These are phyloP conservation scores for Acer negundo DNA, from an alignment of 345 rosid species.

Conservation along the genomic window DNA sequence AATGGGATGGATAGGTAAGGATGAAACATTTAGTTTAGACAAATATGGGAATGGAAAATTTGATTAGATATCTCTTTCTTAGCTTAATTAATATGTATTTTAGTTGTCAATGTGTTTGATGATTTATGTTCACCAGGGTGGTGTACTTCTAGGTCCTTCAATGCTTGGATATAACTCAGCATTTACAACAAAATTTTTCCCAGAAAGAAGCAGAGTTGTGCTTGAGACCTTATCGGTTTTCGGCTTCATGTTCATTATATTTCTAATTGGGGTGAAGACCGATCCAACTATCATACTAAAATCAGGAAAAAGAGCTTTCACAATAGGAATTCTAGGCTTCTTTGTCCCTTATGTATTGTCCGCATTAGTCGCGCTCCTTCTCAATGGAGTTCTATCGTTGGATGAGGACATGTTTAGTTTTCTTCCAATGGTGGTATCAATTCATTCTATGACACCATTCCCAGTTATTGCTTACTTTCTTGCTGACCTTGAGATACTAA, in stretches of 20 bases:
- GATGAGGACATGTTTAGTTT: constrained; percentile 18
- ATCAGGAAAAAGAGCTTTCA: constrained; percentile 24
- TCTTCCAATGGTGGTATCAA: constrained; percentile 15
- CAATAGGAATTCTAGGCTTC: constrained; percentile 25
- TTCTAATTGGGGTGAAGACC: constrained; percentile 42
- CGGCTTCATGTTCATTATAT: constrained; percentile 40
- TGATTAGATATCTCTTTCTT: no score
- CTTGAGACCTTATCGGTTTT: constrained; percentile 35
- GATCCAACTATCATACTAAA: constrained; percentile 24
- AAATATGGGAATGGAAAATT: no score
- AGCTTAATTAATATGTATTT: no score
- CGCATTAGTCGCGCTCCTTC: constrained; percentile 13
- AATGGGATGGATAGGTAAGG: no score
- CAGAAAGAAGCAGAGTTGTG: constrained; percentile 23
- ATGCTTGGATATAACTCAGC: constrained; percentile 31
- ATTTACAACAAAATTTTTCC: constrained; percentile 32
- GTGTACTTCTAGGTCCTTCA: constrained; percentile 46
- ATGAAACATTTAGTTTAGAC: no score
- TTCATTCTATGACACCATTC: constrained; percentile 40
- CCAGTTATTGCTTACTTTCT: constrained; percentile 38
- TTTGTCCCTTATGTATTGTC: constrained; percentile 23
- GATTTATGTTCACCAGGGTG: constrained; percentile 37
- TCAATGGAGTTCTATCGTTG: constrained; percentile 13
- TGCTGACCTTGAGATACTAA: constrained; percentile 38
- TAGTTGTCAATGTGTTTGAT: not conserved